Conservation (phyloP, 2,329 filamentous ascomycete genomes). For the Xylariaceae sp. region DNA sequence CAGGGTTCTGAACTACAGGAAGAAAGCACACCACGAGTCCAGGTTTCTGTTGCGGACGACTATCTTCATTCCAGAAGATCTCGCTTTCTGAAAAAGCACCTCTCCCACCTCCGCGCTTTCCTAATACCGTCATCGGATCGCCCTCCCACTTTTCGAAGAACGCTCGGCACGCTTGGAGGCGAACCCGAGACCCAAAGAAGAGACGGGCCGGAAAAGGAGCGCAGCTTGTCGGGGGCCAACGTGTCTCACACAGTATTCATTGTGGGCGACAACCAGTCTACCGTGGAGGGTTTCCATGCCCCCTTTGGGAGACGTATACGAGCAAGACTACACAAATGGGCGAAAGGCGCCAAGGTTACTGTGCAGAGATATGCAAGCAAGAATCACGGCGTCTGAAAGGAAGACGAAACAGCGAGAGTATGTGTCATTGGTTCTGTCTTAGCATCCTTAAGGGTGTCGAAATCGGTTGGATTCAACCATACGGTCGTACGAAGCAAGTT, state of each 20-base stretch:
- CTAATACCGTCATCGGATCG: conserved; percentile 8
- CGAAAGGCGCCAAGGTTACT: conserved; percentile 17
- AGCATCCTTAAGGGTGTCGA: conserved; percentile 10
- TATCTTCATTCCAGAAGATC: no score
- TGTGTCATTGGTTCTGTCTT: neutral
- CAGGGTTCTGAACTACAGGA: no score
- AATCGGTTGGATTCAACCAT: conserved; percentile 21
- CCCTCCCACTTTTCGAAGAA: neutral
- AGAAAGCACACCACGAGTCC: no score
- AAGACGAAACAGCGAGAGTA: neutral
- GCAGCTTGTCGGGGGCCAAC: conserved; percentile 7
- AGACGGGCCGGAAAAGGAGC: neutral
- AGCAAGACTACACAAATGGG: conserved; percentile 20
- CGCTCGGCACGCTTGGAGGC: no score
- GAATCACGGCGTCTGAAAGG: conserved; percentile 9
- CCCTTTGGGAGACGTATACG: conserved; percentile 18
- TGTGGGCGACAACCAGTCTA: no score
- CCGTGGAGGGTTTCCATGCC: no score
- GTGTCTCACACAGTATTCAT: conserved; percentile 5
- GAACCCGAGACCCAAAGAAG: no score
- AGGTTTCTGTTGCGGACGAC: no score
- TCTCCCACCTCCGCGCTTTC: conserved; percentile 19
- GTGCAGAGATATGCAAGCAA: conserved; percentile 14
- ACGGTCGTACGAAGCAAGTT: conserved; percentile 15
- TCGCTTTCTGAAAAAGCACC: conserved; percentile 18